Evolutionary conservation across 2,329 filamentous ascomycete species (phyloP), one percentile per base, ranked within the genome.

Genomic region (Elsinoe fawcettii): DNA sequence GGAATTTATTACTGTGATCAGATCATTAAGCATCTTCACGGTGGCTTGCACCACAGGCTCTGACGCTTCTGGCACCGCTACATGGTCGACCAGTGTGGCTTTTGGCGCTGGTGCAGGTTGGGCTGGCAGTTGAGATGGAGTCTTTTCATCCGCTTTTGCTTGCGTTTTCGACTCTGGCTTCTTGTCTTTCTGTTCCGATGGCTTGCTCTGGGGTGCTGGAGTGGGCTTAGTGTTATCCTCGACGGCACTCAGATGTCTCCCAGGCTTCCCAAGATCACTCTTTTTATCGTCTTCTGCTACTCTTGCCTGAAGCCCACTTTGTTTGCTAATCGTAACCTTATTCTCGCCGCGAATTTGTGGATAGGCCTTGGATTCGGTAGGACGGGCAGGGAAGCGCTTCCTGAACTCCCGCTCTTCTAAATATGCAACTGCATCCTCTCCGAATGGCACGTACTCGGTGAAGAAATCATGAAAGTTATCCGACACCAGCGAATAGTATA

Each of bases 381-480:
- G 66, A 43, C 79, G 76, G 62, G 75, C 75, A 7, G 83, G 84
- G 76, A 96, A 96, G 58, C 88, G 85, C 73, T 87, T 90, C 69
- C 87, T 84, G 77, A 96, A 96, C 67, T 96, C 90, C 64, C 87
- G 83, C 75, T 99, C 93, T 74, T 99, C 93, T 55, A 99, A 85
- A 75, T 95, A 97, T 23, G 95, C 83, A 46, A 99, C 92, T 16
- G 87, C 87, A 70, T 96, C 89, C 75, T 99, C 93, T 66, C 91
- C 93, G 64, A 88, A 96, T 20, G 93, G 93, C 16, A 99, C 75
- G 72, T 92, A 99, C 75, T 96, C 91, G 66, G 91, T 97, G 75
- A 99, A 99, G 78, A 96, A 93, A 73, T 99, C 93, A 75, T 99
- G 92, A 81, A 97, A 99, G 75, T 90, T 96, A 77, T 99, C 93